Conservation (phyloP, 495 filamentous ascomycete species). For the Aspergillus avenaceus region DNA sequence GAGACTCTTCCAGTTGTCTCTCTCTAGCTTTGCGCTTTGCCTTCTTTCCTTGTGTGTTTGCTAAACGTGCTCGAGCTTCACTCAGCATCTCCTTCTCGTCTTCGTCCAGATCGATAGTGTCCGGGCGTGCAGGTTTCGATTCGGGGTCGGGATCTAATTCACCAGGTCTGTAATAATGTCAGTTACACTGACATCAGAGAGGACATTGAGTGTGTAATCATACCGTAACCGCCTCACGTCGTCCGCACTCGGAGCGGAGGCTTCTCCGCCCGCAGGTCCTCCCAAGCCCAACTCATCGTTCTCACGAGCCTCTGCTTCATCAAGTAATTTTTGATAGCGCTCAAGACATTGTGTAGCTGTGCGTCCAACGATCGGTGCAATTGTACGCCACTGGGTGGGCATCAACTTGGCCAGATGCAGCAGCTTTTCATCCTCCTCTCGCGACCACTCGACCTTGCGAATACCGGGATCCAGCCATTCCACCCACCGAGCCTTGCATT, state of each 20-base stretch:
- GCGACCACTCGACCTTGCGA: conserved; percentile 97
- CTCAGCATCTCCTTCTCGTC: conserved; percentile 99
- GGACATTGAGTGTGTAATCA: conserved; percentile 6
- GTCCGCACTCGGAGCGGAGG: conserved; percentile 83
- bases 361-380: conserved; percentile 92
- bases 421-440: conserved; percentile 97
- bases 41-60: conserved; percentile 98
- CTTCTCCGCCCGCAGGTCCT: conserved; percentile 78
- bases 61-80: conserved; percentile 90
- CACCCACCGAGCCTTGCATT: conserved; percentile 96
- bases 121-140: conserved; percentile 92
- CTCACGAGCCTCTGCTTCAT: conserved; percentile 92
- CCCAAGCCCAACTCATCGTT: conserved; percentile 77
- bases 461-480: conserved; percentile 99
- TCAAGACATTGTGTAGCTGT: conserved; percentile 97
- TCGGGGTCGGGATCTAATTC: conserved; percentile 96
- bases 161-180: conserved; percentile 58
- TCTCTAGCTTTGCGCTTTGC: conserved; percentile 97
- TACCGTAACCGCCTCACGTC: conserved; percentile 81
- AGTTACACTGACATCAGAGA: conserved; percentile 11
- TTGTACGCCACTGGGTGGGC: conserved; percentile 98
- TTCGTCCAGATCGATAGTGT: conserved; percentile 96
- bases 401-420: conserved; percentile 96
- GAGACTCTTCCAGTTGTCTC: conserved; percentile 89
- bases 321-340: conserved; percentile 91